Conservation (phyloP, 2,329 filamentous ascomycete genomes). For the Ramularia endophylla region DNA sequence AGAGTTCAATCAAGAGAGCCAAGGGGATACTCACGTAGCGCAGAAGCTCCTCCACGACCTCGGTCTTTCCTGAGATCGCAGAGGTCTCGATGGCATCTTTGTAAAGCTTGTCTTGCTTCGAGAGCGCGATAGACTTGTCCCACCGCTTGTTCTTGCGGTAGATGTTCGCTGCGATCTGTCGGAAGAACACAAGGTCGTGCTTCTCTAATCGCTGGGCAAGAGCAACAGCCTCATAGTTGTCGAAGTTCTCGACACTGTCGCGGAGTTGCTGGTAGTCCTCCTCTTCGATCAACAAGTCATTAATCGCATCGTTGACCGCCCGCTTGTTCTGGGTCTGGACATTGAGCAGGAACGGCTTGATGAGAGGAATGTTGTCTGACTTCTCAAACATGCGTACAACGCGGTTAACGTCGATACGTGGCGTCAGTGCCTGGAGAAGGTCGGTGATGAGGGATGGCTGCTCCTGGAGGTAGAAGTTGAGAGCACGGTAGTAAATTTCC, state of each 20-base stretch:
- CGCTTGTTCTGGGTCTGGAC: constrained; percentile 98
- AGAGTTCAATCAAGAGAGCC: constrained; percentile 2
- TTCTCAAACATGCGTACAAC: constrained; percentile 99
- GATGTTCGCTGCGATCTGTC: constrained; percentile 95
- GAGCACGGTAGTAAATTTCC: constrained; percentile 96
- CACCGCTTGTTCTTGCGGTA: constrained; percentile 99
- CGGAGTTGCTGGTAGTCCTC: constrained; percentile 98
- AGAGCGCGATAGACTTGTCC: constrained; percentile 97
- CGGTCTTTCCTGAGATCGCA: constrained; percentile 81
- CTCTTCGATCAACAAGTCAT: constrained; percentile 95
- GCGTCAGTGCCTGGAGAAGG: constrained; percentile 82
- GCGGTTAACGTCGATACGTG: constrained; percentile 94
- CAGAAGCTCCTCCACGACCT: constrained; percentile 91
- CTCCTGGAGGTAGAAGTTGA: constrained; percentile 97
- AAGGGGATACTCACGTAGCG: constrained; percentile 73
- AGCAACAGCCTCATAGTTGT: constrained; percentile 96
- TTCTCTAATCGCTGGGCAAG: constrained; percentile 90
- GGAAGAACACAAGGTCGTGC: constrained; percentile 98
- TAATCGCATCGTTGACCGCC: constrained; percentile 95
- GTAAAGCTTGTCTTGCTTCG: constrained; percentile 99
- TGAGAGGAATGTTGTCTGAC: constrained; percentile 94
- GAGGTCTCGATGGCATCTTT: constrained; percentile 99
- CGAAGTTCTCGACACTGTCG: constrained; percentile 96
- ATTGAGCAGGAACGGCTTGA: constrained; percentile 97
- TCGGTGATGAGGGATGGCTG: constrained; percentile 96